These are phyloP conservation scores for Fraxinus sp. DNA, from an alignment of 305 asterid species.

Conservation along the genomic window DNA sequence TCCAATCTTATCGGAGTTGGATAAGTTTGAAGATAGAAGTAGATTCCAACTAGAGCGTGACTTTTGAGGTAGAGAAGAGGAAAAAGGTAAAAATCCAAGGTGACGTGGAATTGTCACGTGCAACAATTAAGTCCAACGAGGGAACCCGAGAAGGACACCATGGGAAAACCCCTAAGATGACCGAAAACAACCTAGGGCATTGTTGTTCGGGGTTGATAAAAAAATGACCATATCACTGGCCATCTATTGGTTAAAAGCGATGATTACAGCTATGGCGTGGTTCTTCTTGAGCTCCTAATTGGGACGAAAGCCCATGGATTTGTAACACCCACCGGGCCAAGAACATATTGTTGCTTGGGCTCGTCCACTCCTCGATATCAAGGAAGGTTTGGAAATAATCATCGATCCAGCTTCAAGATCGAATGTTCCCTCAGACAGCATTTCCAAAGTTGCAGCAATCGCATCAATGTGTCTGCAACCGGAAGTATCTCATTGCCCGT, in stretches of 20 bases:
- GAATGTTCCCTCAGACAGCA: constrained; percentile 41
- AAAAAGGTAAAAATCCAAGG: no score
- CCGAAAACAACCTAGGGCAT: no score
- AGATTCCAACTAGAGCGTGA: no score
- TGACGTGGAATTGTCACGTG: no score
- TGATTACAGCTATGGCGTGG: not conserved
- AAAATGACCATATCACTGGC: constrained; percentile 24
- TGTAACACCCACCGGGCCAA: not conserved
- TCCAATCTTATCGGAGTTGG: no score
- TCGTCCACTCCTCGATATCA: constrained; percentile 17
- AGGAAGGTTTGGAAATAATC: constrained; percentile 56
- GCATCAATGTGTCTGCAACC: constrained; percentile 96
- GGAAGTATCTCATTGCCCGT: constrained; percentile 88
- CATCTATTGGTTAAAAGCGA: not conserved
- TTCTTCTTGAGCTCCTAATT: not conserved
- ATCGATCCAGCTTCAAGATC: constrained; percentile 50
- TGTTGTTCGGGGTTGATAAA: no score
- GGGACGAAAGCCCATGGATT: not conserved
- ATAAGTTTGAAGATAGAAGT: no score
- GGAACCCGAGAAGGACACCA: no score
- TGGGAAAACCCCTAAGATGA: no score
- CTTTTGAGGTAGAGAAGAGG: no score
- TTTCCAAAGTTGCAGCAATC: constrained; percentile 68
- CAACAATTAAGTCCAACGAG: no score
- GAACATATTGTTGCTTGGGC: not conserved